These are phyloP conservation scores for Crataegus laevigata DNA, from an alignment of 306 rosid species.

Conservation along the genomic window DNA sequence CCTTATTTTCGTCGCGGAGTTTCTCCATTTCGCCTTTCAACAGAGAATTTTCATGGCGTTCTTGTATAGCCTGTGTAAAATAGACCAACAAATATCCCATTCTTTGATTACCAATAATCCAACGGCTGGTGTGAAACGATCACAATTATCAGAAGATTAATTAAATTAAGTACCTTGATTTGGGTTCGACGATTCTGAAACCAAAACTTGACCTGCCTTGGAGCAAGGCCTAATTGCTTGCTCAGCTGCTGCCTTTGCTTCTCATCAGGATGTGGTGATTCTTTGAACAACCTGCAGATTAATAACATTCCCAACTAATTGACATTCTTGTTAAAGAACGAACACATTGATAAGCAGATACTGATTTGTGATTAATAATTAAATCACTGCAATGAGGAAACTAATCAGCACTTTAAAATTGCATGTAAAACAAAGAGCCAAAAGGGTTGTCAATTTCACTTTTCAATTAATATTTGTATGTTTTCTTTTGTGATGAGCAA, in stretches of 20 bases:
- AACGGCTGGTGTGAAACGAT: neutral
- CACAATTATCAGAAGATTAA: neutral
- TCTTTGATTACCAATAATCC: neutral
- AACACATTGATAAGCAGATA: neutral
- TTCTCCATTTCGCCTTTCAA: conserved; percentile 83
- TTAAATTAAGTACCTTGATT: conserved; percentile 53
- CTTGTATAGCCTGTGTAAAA: conserved; percentile 76
- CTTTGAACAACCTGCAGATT: conserved; percentile 72
- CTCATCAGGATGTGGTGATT: conserved; percentile 98
- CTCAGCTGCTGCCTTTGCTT: conserved; percentile 94
- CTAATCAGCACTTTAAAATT: neutral
- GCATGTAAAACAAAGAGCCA: conserved; percentile 18
- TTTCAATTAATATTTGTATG: conserved; percentile 3
- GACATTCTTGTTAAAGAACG: neutral
- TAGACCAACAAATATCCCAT: neutral
- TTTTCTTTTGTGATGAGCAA: conserved; percentile 5
- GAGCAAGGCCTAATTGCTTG: conserved; percentile 89
- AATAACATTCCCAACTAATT: neutral
- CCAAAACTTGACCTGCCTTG: conserved; percentile 98
- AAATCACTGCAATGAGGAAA: neutral
- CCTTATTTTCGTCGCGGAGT: conserved; percentile 70
- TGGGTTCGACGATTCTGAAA: conserved; percentile 99
- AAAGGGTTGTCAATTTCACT: conserved; percentile 16
- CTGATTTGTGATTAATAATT: neutral
- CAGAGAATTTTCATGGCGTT: conserved; percentile 85